These are phyloP conservation scores for Botryotinia calthae DNA, from an alignment of 2,329 filamentous ascomycete genomes.

Conservation along the genomic window DNA sequence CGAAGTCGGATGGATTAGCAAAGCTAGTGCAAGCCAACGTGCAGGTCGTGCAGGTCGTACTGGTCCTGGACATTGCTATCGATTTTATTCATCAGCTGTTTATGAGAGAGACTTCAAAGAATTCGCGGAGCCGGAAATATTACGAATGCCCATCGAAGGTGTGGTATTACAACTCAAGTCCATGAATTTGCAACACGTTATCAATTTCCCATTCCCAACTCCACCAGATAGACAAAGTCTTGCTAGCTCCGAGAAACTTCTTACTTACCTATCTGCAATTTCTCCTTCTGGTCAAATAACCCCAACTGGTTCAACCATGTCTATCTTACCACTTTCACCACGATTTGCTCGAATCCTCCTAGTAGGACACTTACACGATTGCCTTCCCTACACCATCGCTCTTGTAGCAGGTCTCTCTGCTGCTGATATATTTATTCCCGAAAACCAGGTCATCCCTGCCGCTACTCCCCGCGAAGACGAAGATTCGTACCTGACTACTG, in stretches of 20 bases:
- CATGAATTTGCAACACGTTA: constrained; percentile 86
- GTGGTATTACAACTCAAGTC: constrained; percentile 91
- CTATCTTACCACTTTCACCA: constrained; percentile 85
- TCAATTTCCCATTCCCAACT: constrained; percentile 95
- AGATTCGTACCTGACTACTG: constrained; percentile 57
- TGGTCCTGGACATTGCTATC: constrained; percentile 92
- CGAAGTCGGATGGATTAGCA: constrained; percentile 94
- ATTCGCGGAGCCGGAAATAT: constrained; percentile 83
- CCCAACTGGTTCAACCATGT: constrained; percentile 76
- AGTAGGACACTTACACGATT: constrained; percentile 77
- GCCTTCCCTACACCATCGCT: constrained; percentile 81
- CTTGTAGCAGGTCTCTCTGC: constrained; percentile 86
- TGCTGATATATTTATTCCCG: constrained; percentile 80
- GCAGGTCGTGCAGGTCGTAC: constrained; percentile 93
- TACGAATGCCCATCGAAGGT: constrained; percentile 88
- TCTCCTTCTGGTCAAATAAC: constrained; percentile 72
- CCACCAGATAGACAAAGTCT: constrained; percentile 76
- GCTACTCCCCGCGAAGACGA: constrained; percentile 47
- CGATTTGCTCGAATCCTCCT: constrained; percentile 90
- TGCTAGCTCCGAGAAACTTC: constrained; percentile 77
- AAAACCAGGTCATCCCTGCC: constrained; percentile 69
- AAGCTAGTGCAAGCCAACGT: constrained; percentile 89
- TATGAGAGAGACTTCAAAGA: constrained; percentile 86
- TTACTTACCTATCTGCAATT: constrained; percentile 82
- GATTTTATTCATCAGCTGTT: constrained; percentile 89